Conservation (phyloP, 2,329 filamentous ascomycete genomes). For the Aspergillus fructus region DNA sequence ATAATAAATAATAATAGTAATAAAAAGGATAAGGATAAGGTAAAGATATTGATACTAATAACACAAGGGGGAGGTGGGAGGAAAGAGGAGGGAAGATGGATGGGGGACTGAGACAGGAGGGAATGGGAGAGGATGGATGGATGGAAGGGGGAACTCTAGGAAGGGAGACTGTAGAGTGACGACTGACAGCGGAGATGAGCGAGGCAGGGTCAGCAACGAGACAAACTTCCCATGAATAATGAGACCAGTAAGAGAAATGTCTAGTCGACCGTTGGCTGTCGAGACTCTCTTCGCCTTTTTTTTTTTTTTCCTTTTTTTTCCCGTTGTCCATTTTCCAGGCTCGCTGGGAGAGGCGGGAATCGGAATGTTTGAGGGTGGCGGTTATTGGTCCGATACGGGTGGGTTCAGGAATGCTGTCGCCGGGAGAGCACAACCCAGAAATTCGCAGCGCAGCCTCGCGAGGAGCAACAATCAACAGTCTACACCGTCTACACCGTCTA, state of each 20-base stretch:
- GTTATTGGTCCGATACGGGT: slow-evolving; percentile 25
- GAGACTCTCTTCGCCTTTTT: slow-evolving; percentile 3
- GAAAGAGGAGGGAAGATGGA: slow-evolving; percentile 3
- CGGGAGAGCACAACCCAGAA: background rate
- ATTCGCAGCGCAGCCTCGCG: background rate
- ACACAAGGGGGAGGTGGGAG: slow-evolving; percentile 19
- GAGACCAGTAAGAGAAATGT: slow-evolving; percentile 1
- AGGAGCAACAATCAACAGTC: too few relatives aligned
- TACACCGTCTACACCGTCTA: too few relatives aligned
- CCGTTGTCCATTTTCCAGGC: slow-evolving; percentile 3
- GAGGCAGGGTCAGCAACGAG: slow-evolving; percentile 4
- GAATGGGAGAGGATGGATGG: slow-evolving; percentile 11
- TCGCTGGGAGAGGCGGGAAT: slow-evolving; percentile 13
- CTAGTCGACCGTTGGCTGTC: background rate
- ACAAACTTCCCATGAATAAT: slow-evolving; percentile 12
- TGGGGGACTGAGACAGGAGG: background rate
- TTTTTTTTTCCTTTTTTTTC: slow-evolving; percentile 13
- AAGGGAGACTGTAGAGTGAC: slow-evolving; percentile 9
- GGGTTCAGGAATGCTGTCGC: background rate
- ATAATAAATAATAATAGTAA: slow-evolving; percentile 2
- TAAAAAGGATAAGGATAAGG: slow-evolving; percentile 6
- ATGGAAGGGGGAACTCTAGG: slow-evolving; percentile 2
- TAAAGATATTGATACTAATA: slow-evolving; percentile 17
- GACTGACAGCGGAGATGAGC: slow-evolving; percentile 7
- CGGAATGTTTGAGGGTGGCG: slow-evolving; percentile 17